A percentile compares a stretch with the other conserved stretches of the same genome.
Evolutionary conservation across 2,329 filamentous ascomycete species (phyloP).

Genomic region (Thielaviopsis musarum): DNA sequence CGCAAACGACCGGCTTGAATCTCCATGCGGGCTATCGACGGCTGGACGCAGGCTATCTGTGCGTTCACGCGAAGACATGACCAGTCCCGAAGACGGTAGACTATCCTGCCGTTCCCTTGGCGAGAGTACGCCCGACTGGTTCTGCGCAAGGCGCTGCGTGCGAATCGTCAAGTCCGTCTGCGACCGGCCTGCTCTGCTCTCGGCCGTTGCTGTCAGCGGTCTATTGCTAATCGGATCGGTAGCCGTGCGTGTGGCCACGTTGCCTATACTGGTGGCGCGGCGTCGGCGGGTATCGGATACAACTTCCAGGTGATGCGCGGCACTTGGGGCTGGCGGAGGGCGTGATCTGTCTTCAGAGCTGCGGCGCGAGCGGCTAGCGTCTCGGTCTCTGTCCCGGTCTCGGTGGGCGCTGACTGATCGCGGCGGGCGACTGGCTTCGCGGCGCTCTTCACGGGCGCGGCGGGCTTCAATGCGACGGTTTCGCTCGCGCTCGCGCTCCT

Average conservation of each 20-base stretch:
- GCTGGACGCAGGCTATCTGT: background rate
- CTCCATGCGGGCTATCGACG: background rate
- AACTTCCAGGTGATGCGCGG: constrained; percentile 25
- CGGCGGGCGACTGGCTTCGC: constrained; percentile 14
- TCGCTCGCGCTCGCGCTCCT: constrained; percentile 11
- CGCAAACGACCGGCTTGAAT: constrained; percentile 4
- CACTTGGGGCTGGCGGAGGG: constrained; percentile 30
- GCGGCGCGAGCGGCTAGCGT: constrained; percentile 24
- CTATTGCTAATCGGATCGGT: constrained; percentile 29
- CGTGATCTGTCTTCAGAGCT: constrained; percentile 32
- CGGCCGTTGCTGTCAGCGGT: constrained; percentile 23
- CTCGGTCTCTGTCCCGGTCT: constrained; percentile 16
- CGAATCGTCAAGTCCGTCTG: constrained; percentile 44
- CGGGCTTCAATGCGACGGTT: background rate
- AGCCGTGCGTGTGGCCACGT: constrained; percentile 25
- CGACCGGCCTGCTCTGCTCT: constrained; percentile 39
- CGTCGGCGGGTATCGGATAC: constrained; percentile 29
- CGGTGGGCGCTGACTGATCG: constrained; percentile 16
- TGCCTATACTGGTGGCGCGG: constrained; percentile 33
- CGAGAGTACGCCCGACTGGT: no score
- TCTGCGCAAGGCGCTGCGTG: background rate
- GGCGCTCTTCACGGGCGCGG: background rate
- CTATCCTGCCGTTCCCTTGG: no score
- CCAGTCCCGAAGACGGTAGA: background rate
- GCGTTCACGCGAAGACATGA: background rate